These are phyloP conservation scores for Hemisphaericaspora subhashii DNA, from an alignment of 1,139 yeast genomes.

Conservation along the genomic window DNA sequence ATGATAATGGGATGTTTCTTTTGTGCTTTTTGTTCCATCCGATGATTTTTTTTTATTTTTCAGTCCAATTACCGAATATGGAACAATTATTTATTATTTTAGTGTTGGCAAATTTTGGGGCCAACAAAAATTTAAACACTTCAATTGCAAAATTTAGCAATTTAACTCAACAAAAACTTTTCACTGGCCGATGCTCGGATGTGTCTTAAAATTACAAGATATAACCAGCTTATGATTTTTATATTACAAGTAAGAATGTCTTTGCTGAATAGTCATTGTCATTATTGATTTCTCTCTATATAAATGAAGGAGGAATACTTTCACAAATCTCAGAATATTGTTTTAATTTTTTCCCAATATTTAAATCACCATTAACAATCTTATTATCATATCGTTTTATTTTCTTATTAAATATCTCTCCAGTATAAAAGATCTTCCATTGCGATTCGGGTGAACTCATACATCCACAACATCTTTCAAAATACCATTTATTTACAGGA, in stretches of 20 bases:
- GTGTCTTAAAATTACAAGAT: too few species aligned
- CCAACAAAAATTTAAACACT: too few species aligned
- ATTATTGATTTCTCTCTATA: too few species aligned
- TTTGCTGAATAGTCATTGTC: too few species aligned
- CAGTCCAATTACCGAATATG: too few species aligned
- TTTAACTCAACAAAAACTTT: not conserved
- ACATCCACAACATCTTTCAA: slow-evolving; percentile 83
- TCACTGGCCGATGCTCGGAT: not conserved
- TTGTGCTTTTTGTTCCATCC: not conserved
- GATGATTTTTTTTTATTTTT: not conserved
- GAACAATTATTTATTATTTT: too few species aligned
- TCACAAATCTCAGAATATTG: slow-evolving; percentile 34
- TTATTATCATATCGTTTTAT: slow-evolving; percentile 19
- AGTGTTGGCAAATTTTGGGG: too few species aligned
- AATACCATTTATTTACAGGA: slow-evolving; percentile 97
- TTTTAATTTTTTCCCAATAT: slow-evolving; percentile 29
- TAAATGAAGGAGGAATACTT: slow-evolving; percentile 35
- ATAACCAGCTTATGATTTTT: too few species aligned
- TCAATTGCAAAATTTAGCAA: not conserved
- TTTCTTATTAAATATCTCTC: slow-evolving; percentile 44
- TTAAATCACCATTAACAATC: slow-evolving; percentile 19
- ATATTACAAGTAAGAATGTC: not conserved
- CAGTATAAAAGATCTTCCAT: slow-evolving; percentile 74
- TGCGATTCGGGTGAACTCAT: slow-evolving; percentile 50
- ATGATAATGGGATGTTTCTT: too few species aligned